Conservation (phyloP, 805 yeast species). For the Ogataea angusta region DNA sequence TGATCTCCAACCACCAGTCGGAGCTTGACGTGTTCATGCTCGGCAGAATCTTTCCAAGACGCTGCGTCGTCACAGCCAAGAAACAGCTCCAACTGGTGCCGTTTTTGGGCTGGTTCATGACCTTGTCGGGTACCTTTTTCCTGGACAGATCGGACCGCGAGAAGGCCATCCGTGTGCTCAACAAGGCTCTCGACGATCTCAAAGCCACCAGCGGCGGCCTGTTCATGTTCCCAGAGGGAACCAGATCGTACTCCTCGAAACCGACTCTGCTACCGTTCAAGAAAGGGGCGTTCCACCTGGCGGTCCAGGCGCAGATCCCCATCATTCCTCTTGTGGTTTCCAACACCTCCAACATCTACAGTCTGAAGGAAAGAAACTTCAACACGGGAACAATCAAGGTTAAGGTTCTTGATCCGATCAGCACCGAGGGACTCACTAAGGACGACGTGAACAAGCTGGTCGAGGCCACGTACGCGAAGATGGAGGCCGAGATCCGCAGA, state of each 20-base stretch:
- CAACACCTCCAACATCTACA: constrained; percentile 75
- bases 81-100: constrained; percentile 81
- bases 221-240: constrained; percentile 96
- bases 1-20: constrained; percentile 87
- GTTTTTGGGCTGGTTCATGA: constrained; percentile 96
- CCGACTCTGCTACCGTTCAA: constrained; percentile 83
- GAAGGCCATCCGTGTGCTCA: constrained; percentile 72
- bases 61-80: constrained; percentile 91
- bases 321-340: constrained; percentile 84
- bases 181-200: constrained; percentile 61
- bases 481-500: constrained; percentile 44
- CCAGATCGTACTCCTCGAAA: constrained; percentile 72
- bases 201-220: constrained; percentile 66
- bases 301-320: constrained; percentile 88
- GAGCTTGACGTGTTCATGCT: constrained; percentile 79
- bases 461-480: constrained; percentile 51
- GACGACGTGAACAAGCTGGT: constrained; percentile 68
- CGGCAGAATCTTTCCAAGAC: constrained; percentile 82
- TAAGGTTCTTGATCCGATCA: constrained; percentile 77
- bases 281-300: constrained; percentile 97
- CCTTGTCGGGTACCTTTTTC: constrained; percentile 84
- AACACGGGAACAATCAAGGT: constrained; percentile 73
- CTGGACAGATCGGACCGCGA: constrained; percentile 77
- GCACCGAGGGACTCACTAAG: constrained; percentile 64
- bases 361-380: constrained; percentile 59